These are phyloP conservation scores for Emydomyces testavorans DNA, from an alignment of 2,329 filamentous ascomycete species.

Conservation along the genomic window DNA sequence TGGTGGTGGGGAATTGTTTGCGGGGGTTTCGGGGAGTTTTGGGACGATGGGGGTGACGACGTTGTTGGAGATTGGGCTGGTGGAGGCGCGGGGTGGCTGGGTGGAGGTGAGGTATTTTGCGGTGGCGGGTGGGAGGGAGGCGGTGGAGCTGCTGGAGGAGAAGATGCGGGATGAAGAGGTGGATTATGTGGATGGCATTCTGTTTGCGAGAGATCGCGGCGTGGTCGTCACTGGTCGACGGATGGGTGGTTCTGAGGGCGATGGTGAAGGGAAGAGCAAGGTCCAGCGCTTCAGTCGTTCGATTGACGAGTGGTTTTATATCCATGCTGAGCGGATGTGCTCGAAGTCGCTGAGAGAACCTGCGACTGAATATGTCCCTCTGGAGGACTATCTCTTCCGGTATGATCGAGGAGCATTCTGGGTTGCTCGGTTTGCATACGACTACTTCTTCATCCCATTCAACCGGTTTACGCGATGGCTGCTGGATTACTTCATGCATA, in stretches of 20 bases:
- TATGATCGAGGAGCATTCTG: slow-evolving; percentile 51
- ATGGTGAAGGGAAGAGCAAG: slow-evolving; percentile 22
- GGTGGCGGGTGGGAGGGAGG: slow-evolving; percentile 39
- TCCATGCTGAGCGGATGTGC: slow-evolving; percentile 47
- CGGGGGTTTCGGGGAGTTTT: slow-evolving; percentile 47
- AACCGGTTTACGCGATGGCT: slow-evolving; percentile 46
- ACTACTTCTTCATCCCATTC: slow-evolving; percentile 48
- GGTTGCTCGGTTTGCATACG: slow-evolving; percentile 45
- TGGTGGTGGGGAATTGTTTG: slow-evolving; percentile 35
- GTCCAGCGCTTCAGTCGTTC: slow-evolving; percentile 44
- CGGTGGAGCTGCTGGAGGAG: slow-evolving; percentile 40
- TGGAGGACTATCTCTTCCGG: slow-evolving; percentile 46
- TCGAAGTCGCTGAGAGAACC: slow-evolving; percentile 11
- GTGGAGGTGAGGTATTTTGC: slow-evolving; percentile 54
- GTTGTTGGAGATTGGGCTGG: slow-evolving; percentile 47
- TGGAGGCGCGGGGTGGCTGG: slow-evolving; percentile 43
- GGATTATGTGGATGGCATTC: slow-evolving; percentile 61
- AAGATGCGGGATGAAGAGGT: slow-evolving; percentile 31
- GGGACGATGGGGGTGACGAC: slow-evolving; percentile 53
- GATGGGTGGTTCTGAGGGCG: slow-evolving; percentile 38
- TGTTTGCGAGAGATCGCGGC: slow-evolving; percentile 44
- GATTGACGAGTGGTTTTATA: slow-evolving; percentile 61
- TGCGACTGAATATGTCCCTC: slow-evolving; percentile 34
- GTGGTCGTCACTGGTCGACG: slow-evolving; percentile 50
- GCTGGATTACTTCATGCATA: slow-evolving; percentile 49